Percentiles rank a stretch among this genome's conserved stretches.
These are phyloP conservation scores for Rhizopus sp. DNA, from an alignment of 371 early-diverging fungal species.

Conservation along the genomic window DNA sequence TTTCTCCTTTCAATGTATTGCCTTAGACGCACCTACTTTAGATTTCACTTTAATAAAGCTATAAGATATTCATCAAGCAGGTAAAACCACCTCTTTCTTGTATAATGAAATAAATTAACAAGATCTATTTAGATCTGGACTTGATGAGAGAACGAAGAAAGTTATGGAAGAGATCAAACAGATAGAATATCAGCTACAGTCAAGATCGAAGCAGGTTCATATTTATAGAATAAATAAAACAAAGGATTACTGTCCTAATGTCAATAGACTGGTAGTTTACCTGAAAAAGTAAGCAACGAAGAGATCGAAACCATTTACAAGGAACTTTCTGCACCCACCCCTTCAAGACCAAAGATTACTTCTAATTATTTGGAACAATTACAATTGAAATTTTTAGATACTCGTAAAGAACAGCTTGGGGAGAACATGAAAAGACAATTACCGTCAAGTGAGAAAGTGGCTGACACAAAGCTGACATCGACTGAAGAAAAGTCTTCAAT, in stretches of 20 bases:
- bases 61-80: slow-evolving; percentile 13
- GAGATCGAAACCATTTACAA: slow-evolving; percentile 34
- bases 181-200: slow-evolving; percentile 32
- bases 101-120: not conserved
- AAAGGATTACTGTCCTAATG: not conserved
- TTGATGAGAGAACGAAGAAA: slow-evolving; percentile 33
- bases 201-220: slow-evolving; percentile 22
- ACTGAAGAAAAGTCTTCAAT: not conserved
- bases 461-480: not conserved
- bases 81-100: slow-evolving; percentile 3
- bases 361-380: slow-evolving; percentile 50
- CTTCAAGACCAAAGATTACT: slow-evolving; percentile 40
- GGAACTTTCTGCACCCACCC: slow-evolving; percentile 32
- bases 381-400: slow-evolving; percentile 47
- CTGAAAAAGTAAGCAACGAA: slow-evolving; percentile 26
- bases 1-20: not conserved
- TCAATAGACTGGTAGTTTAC: slow-evolving; percentile 8
- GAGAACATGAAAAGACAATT: not conserved
- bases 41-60: not conserved
- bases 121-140: slow-evolving; percentile 8
- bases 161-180: slow-evolving; percentile 35
- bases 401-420: slow-evolving; percentile 19
- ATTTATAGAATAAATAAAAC: not conserved
- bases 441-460: not conserved
- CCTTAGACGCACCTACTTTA: not conserved